A percentile compares a stretch with the other conserved stretches of the same genome.
phyloP scores from a whole-genome alignment of 345 rosid genomes.

The Psidium guajava region DNA sequence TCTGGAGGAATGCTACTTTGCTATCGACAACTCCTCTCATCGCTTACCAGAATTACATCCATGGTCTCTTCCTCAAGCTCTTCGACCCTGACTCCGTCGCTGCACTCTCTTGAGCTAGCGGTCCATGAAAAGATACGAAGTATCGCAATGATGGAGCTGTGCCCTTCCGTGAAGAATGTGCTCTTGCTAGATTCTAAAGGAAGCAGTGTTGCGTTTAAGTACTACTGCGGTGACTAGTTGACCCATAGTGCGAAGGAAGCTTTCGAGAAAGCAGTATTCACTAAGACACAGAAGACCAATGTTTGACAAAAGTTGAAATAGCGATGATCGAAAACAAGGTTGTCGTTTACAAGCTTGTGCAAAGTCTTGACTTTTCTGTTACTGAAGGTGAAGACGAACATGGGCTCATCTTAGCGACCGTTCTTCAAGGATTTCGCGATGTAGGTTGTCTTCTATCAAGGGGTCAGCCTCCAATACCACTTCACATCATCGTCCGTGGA shows the following conservation, averaged over 20 bases:
- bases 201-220: constrained; percentile 66
- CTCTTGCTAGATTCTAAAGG: constrained; percentile 80
- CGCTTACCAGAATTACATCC: too few relatives aligned
- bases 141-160: constrained; percentile 18
- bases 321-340: constrained; percentile 52
- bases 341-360: constrained; percentile 68
- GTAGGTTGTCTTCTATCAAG: constrained; percentile 69
- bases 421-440: constrained; percentile 81
- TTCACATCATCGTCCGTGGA: constrained; percentile 91
- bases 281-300: constrained; percentile 63
- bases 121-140: neutral
- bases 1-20: too few relatives aligned
- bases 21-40: too few relatives aligned
- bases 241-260: constrained; percentile 64
- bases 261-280: constrained; percentile 60
- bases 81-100: neutral
- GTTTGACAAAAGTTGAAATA: constrained; percentile 48
- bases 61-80: too few relatives aligned
- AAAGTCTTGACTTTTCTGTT: constrained; percentile 83
- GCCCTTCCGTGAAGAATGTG: constrained; percentile 57
- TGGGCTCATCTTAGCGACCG: constrained; percentile 58
- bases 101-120: too few relatives aligned
- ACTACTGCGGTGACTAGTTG: constrained; percentile 69
- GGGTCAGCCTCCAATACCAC: constrained; percentile 99
- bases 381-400: constrained; percentile 80